phyloP scores from a whole-genome alignment of 2,329 filamentous ascomycete genomes.

The Cladophialophora immunda region DNA sequence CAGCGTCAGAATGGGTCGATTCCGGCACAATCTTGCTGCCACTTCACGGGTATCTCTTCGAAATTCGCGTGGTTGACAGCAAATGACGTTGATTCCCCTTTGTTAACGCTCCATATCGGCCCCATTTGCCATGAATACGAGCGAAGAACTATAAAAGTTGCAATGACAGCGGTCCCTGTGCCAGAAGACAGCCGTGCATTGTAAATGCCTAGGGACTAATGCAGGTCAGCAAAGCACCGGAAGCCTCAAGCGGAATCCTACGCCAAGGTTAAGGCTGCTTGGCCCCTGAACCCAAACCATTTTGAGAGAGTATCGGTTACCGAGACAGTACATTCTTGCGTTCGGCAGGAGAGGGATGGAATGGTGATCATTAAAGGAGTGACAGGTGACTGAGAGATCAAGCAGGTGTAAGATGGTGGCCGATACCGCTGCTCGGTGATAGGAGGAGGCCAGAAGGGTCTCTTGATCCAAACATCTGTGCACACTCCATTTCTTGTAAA shows the following conservation, averaged over 20 bases:
- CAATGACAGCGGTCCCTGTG: not conserved
- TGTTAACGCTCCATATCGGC: not conserved
- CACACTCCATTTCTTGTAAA: too few relatives aligned
- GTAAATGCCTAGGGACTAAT: not conserved
- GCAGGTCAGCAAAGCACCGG: slow-evolving; percentile 3
- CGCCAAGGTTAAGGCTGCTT: not conserved
- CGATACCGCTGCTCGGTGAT: not conserved
- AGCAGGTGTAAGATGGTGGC: not conserved
- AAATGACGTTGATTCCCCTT: not conserved
- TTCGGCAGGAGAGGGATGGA: not conserved
- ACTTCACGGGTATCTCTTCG: not conserved
- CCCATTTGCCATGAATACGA: not conserved
- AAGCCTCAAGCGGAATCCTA: not conserved
- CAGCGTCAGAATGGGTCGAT: not conserved
- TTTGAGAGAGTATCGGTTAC: not conserved
- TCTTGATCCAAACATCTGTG: too few relatives aligned
- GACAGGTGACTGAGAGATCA: not conserved
- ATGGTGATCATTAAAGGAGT: not conserved
- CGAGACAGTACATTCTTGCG: not conserved
- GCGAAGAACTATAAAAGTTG: not conserved
- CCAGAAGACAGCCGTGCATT: not conserved
- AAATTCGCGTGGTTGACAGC: not conserved
- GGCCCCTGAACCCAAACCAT: not conserved
- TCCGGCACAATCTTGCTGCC: too few relatives aligned
- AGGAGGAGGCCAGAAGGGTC: not conserved